Base-by-base conservation (phyloP, 2,329 filamentous ascomycete species). In the Albifimbria verrucaria region DNA sequence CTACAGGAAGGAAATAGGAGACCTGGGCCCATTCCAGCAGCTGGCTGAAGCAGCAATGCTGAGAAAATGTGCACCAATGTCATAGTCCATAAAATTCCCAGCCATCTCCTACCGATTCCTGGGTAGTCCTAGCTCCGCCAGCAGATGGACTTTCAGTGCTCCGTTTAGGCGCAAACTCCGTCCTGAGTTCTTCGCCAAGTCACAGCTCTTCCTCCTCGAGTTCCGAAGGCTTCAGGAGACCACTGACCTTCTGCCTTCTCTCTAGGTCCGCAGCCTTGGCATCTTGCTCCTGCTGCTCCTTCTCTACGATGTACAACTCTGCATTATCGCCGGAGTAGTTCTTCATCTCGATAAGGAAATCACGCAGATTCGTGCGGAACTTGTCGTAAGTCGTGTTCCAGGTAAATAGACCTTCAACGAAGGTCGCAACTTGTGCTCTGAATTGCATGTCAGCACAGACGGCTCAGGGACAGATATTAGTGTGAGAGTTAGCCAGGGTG, bases 321-420 rank as follows among this genome's bases (percentile, higher is more conserved):
- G 93, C 85, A 64, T 97, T 97, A 73, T 99, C 94, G 50, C 90
- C 94, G 1, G 91, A 87, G 58, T 97, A 99, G 73, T 99, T 95
- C 75, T 97, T 96, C 62, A 99, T 79, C 21, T 92, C 95, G 64
- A 99, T 96, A 61, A 99, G 77, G 83, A 99, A 99, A 74, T 99
- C 94, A 60, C 94, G 91, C 50, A 99, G 78, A 65, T 95, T 92
- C 52, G 96, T 85, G 70, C 96, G 96, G 86, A 99, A 99, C 70
- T 92, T 92, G 68, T 90, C 89, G 59, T 95, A 86, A 65, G 96
- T 89, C 52, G 88, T 89, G 70, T 96, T 97, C 61, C 90, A 82
- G 7, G 87, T 83, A 72, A 99, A 96, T 11, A 99, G 77, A 11
- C 90, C 90, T 63, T 95, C 86, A 49, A 97, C 92, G 71, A 99